A percentile compares a stretch with the other conserved stretches of the same genome.
phyloP scores from a whole-genome alignment of 225 moss, liverwort and hornwort genomes.

The Climacium dendroides region DNA sequence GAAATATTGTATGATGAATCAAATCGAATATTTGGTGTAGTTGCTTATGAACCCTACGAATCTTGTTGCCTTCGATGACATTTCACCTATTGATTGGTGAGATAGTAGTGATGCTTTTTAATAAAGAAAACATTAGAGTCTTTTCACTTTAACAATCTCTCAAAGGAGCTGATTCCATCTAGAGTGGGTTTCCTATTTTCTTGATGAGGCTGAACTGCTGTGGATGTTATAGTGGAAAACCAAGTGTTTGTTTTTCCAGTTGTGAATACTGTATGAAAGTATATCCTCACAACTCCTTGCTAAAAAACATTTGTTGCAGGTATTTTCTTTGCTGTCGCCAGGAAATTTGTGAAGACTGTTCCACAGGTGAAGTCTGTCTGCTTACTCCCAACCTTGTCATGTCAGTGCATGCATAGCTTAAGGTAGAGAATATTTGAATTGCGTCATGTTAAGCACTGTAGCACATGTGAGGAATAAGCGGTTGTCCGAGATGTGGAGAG shows the following conservation, averaged over 20 bases:
- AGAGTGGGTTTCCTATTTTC: not conserved
- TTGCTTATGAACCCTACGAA: not conserved
- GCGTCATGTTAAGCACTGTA: not conserved
- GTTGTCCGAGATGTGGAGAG: not conserved
- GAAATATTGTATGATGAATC: not conserved
- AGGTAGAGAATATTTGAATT: not conserved
- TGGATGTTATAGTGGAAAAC: not conserved
- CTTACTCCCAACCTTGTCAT: not conserved
- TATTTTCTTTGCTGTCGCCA: not conserved
- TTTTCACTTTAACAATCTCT: not conserved
- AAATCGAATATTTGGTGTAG: not conserved
- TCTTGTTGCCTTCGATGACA: not conserved
- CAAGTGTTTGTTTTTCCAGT: not conserved
- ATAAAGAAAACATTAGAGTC: not conserved
- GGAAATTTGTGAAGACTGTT: conserved; percentile 10
- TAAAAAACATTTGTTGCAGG: not conserved
- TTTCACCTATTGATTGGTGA: not conserved
- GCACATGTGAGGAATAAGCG: too few species aligned
- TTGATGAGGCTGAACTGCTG: not conserved
- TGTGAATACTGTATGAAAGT: not conserved
- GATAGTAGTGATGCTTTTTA: not conserved
- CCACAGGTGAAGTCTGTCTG: conserved; percentile 10
- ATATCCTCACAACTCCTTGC: not conserved
- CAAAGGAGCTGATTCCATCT: not conserved
- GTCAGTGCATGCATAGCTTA: not conserved